Base-by-base conservation (phyloP, 2,329 filamentous ascomycete species). In the Nigrograna mackinnonii region DNA sequence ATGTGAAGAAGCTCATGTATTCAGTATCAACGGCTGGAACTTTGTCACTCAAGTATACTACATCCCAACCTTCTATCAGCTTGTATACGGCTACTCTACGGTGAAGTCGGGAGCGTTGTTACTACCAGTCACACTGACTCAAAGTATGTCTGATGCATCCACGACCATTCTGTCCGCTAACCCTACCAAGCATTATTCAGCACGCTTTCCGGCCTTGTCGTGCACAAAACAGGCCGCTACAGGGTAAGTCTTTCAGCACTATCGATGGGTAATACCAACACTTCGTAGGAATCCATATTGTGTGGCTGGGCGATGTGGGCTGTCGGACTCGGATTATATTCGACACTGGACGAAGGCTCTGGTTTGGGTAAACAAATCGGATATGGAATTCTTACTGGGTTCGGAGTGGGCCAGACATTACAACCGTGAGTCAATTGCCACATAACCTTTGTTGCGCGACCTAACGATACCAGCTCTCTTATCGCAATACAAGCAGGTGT, bases 31-130 rank as follows among this genome's bases (percentile, higher is more conserved):
- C 12, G 81, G 83, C 3, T 70, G 77, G 14, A 75, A 76, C 2
- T 84, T 83, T 51, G 82, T 83, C 49, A 69, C 75, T 2, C 77
- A 77, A 41, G 64, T 84, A 2, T 85, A 83, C 61, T 85, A 80
- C 51, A 58, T 85, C 6, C 81, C 82, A 1, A 66, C 84, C 0
- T 85, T 83, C 57, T 78, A 80, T 26, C 80, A 84, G 50, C 83
- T 82, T 41, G 79, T 75, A 4, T 70, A 42, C 11, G 43, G 41
- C 3, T 32, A 33, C 21, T 45, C 43, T 11, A 37, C 49, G 3
- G 24, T 51, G 1, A 18, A 43, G 4, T 47, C 48, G 13, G 50
- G 50, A 5, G 50, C 50, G 2, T 30, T 54, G 1, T 35, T 54
- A 2, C 39, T 54, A 1, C 24, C 48, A 2, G 32, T 60, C 17